Conservation (phyloP, 2,329 filamentous ascomycete species). For the Arthrobotrys iridis region DNA sequence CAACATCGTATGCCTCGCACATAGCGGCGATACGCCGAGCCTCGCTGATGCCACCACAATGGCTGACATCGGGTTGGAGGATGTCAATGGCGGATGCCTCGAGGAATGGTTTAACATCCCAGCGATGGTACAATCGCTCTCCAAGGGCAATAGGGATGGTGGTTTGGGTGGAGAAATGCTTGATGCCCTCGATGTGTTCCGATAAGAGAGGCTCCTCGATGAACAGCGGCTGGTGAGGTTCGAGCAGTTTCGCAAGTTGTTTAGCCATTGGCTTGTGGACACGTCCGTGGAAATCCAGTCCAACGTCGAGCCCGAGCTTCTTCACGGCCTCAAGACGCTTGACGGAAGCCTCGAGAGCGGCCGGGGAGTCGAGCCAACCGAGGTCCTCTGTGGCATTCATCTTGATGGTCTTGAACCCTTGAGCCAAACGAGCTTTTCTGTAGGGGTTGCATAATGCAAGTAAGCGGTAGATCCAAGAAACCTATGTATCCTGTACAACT, state of each 20-base stretch:
- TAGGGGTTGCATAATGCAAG: constrained; percentile 18
- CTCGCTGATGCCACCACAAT: constrained; percentile 78
- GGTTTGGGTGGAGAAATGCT: constrained; percentile 68
- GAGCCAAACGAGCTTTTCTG: constrained; percentile 68
- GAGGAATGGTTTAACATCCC: constrained; percentile 78
- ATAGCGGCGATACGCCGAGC: constrained; percentile 74
- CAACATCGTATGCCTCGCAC: constrained; percentile 74
- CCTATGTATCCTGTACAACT: background rate
- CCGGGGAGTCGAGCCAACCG: constrained; percentile 78
- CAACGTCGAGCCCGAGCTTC: constrained; percentile 75
- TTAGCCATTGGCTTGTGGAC: constrained; percentile 84
- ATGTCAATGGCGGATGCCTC: constrained; percentile 75
- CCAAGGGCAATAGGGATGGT: constrained; percentile 76
- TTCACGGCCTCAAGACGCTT: constrained; percentile 76
- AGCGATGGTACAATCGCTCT: constrained; percentile 76
- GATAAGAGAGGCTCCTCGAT: constrained; percentile 78
- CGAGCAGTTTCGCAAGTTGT: constrained; percentile 74
- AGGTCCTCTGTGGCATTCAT: constrained; percentile 84
- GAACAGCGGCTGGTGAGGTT: constrained; percentile 76
- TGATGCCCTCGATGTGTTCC: constrained; percentile 74
- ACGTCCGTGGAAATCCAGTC: constrained; percentile 80
- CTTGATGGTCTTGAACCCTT: constrained; percentile 75
- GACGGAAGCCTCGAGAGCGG: constrained; percentile 71
- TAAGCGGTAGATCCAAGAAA: constrained; percentile 22
- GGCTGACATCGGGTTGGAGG: constrained; percentile 76